A percentile compares a stretch with the other conserved stretches of the same genome.
Evolutionary conservation across 306 rosid genomes (phyloP).

Genomic region (Ammopiptanthus mongolicus): DNA sequence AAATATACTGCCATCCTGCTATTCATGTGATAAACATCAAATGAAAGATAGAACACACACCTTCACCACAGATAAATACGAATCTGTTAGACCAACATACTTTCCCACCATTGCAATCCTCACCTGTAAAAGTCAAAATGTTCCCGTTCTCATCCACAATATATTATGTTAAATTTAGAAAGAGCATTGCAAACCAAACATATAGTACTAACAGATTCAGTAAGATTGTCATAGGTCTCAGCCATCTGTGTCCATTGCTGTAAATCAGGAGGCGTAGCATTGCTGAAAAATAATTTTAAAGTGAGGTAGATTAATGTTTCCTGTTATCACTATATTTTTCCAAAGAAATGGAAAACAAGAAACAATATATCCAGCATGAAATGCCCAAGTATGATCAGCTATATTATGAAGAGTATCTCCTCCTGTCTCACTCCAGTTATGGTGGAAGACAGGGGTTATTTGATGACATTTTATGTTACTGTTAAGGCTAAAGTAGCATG

Average conservation of each 20-base stretch:
- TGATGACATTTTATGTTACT: neutral
- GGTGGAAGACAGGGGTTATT: neutral
- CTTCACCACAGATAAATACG: constrained; percentile 97
- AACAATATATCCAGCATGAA: neutral
- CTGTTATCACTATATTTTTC: neutral
- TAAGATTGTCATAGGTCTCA: constrained; percentile 77
- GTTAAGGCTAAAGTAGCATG: neutral
- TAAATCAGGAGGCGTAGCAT: constrained; percentile 68
- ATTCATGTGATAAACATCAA: constrained; percentile 10
- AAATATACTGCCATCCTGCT: neutral
- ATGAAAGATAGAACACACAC: constrained; percentile 37
- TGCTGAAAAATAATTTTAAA: constrained; percentile 45
- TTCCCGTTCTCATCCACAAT: constrained; percentile 10
- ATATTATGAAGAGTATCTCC: neutral
- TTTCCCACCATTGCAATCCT: constrained; percentile 98
- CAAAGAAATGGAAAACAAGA: constrained; percentile 1
- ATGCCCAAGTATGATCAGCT: constrained; percentile 15
- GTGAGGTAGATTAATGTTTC: constrained; percentile 7
- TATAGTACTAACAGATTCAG: constrained; percentile 65
- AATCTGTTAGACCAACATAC: constrained; percentile 90
- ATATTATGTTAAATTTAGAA: constrained; percentile 2
- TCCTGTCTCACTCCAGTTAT: neutral
- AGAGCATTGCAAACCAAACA: constrained; percentile 15
- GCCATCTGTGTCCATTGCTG: constrained; percentile 89
- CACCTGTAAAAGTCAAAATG: constrained; percentile 51